These are phyloP conservation scores for Fusarium miscanthi DNA, from an alignment of 2,329 filamentous ascomycete genomes.

Conservation along the genomic window DNA sequence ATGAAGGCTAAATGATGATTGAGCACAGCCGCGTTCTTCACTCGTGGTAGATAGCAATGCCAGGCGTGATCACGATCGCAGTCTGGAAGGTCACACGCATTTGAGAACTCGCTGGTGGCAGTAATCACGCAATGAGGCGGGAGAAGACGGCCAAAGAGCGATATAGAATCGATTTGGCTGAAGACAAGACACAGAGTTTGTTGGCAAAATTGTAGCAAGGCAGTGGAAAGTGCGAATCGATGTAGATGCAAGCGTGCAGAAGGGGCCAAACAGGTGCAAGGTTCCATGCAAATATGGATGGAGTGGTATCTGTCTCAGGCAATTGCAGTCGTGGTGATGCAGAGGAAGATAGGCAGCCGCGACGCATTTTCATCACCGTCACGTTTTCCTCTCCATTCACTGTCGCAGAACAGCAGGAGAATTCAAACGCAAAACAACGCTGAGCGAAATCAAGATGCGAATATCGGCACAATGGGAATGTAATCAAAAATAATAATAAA, in stretches of 20 bases:
- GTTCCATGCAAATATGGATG: slow-evolving; percentile 5
- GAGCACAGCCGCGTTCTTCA: slow-evolving; percentile 34
- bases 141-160: slow-evolving; percentile 22
- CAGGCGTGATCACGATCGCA: slow-evolving; percentile 30
- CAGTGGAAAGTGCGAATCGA: slow-evolving; percentile 12
- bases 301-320: slow-evolving; percentile 20
- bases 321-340: slow-evolving; percentile 14
- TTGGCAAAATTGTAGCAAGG: slow-evolving; percentile 20
- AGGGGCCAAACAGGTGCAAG: slow-evolving; percentile 4
- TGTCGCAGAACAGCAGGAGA: slow-evolving; percentile 14
- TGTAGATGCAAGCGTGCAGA: slow-evolving; percentile 13
- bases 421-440: not conserved
- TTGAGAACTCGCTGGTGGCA: slow-evolving; percentile 36
- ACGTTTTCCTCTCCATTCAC: slow-evolving; percentile 8
- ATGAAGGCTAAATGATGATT: slow-evolving; percentile 26
- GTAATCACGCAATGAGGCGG: slow-evolving; percentile 40
- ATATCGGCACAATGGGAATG: slow-evolving; percentile 5
- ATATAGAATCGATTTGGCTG: slow-evolving; percentile 15
- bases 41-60: slow-evolving; percentile 19
- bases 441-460: not conserved
- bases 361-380: slow-evolving; percentile 20
- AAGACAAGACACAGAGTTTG: slow-evolving; percentile 30
- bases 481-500: slow-evolving; percentile 6
- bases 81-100: slow-evolving; percentile 40
- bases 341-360: slow-evolving; percentile 23